A percentile compares a stretch with the other conserved stretches of the same genome.
Evolutionary conservation across 2,329 filamentous ascomycete species (phyloP).

Genomic region (Thermoascus crustaceus): DNA sequence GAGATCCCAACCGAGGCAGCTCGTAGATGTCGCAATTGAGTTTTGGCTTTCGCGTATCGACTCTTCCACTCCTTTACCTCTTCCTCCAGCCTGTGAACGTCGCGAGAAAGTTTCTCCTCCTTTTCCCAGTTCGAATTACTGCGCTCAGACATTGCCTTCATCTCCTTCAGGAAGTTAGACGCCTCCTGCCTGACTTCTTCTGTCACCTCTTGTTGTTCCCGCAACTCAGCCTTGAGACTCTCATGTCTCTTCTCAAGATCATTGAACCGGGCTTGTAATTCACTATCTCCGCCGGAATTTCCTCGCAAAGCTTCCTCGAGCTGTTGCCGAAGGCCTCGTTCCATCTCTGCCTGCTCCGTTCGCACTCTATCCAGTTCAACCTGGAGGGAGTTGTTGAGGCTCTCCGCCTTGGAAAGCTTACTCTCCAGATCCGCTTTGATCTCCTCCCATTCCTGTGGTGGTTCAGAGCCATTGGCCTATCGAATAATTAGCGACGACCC

Average conservation of each 20-base stretch:
- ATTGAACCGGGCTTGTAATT: slow-evolving; percentile 53
- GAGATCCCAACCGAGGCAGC: slow-evolving; percentile 69
- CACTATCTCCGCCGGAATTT: slow-evolving; percentile 37
- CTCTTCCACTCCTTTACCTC: slow-evolving; percentile 87
- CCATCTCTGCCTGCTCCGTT: slow-evolving; percentile 57
- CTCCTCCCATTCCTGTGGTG: slow-evolving; percentile 62
- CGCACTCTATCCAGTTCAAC: slow-evolving; percentile 68
- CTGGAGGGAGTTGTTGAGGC: slow-evolving; percentile 69
- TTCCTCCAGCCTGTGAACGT: slow-evolving; percentile 66
- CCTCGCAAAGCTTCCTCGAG: slow-evolving; percentile 39
- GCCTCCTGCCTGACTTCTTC: slow-evolving; percentile 82
- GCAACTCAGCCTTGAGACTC: slow-evolving; percentile 55
- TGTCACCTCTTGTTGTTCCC: slow-evolving; percentile 71
- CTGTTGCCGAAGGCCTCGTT: slow-evolving; percentile 56
- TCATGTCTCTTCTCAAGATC: slow-evolving; percentile 56
- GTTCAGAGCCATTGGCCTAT: slow-evolving; percentile 51
- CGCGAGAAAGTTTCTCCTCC: slow-evolving; percentile 68
- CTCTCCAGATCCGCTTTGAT: slow-evolving; percentile 60
- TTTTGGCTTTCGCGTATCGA: slow-evolving; percentile 79
- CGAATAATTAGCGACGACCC: too few relatives aligned
- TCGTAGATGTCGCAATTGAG: slow-evolving; percentile 73
- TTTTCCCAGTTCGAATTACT: slow-evolving; percentile 71
- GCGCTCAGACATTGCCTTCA: slow-evolving; percentile 75
- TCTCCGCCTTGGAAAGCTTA: slow-evolving; percentile 65
- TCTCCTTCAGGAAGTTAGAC: slow-evolving; percentile 74